A percentile compares a stretch with the other conserved stretches of the same genome.
phyloP scores from a whole-genome alignment of 192 early-diverging fungal species.

The Haplosporangium gracile region DNA sequence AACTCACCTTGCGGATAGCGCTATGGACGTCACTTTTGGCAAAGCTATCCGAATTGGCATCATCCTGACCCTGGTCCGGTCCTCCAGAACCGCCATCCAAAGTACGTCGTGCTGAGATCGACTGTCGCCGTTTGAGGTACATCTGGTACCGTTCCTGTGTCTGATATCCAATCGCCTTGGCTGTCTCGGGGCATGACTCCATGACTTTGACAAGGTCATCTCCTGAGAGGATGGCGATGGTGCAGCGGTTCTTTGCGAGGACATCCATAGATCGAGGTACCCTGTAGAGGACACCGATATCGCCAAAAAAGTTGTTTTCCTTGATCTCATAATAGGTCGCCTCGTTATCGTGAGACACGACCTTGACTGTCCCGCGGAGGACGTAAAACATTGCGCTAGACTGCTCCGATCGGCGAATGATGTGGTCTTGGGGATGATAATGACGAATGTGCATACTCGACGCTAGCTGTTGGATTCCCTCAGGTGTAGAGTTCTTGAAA shows the following conservation, averaged over 20 bases:
- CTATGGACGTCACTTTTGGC: constrained; percentile 45
- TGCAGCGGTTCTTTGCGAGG: constrained; percentile 72
- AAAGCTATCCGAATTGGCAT: constrained; percentile 45
- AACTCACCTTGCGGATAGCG: constrained; percentile 46
- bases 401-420: constrained; percentile 57
- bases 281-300: constrained; percentile 81
- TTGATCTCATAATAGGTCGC: constrained; percentile 66
- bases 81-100: constrained; percentile 33
- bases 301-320: constrained; percentile 83
- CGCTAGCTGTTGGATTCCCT: constrained; percentile 38
- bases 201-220: constrained; percentile 69
- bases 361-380: constrained; percentile 62
- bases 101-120: constrained; percentile 31
- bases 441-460: constrained; percentile 57
- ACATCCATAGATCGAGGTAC: constrained; percentile 82
- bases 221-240: constrained; percentile 71
- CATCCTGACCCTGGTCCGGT: constrained; percentile 37
- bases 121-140: constrained; percentile 57
- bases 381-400: constrained; percentile 70
- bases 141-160: constrained; percentile 73
- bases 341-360: constrained; percentile 65
- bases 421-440: constrained; percentile 53
- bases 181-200: constrained; percentile 73
- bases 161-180: constrained; percentile 66
- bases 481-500: constrained; percentile 31